phyloP scores from a whole-genome alignment of 371 early-diverging fungal species.

The Mortierella sp. region DNA sequence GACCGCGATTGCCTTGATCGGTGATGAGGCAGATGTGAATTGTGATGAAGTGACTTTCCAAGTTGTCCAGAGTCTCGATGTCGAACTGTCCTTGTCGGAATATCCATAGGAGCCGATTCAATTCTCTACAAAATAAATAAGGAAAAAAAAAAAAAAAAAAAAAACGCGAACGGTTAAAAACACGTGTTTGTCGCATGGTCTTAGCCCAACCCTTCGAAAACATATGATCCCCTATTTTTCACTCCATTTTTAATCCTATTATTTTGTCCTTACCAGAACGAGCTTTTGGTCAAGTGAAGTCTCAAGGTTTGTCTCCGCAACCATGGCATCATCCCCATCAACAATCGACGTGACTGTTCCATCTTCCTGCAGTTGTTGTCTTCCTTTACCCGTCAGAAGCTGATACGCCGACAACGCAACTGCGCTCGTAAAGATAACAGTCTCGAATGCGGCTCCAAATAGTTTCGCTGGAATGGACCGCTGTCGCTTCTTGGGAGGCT shows the following conservation, averaged over 20 bases:
- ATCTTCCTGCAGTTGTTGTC: conserved; percentile 10
- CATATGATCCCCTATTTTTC: too few relatives aligned
- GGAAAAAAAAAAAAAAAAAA: background rate
- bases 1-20: conserved; percentile 16
- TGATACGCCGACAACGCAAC: conserved; percentile 53
- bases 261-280: background rate
- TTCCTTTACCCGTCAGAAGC: conserved; percentile 44
- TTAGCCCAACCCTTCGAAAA: too few relatives aligned
- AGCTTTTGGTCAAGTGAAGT: too few relatives aligned
- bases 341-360: background rate
- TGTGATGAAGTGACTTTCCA: conserved; percentile 37
- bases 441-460: conserved; percentile 51
- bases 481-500: conserved; percentile 44
- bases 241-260: too few relatives aligned
- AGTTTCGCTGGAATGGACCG: conserved; percentile 39
- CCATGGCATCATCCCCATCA: background rate
- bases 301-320: background rate
- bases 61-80: conserved; percentile 21
- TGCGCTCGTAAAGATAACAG: conserved; percentile 54
- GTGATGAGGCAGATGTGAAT: conserved; percentile 10
- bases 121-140: conserved; percentile 12
- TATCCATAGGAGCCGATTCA: conserved; percentile 40
- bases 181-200: background rate
- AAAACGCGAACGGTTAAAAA: background rate
- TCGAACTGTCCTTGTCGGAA: conserved; percentile 20